Evolutionary conservation across 2,329 filamentous ascomycete species (phyloP).

Genomic region (Aspergillus fumigatus): DNA sequence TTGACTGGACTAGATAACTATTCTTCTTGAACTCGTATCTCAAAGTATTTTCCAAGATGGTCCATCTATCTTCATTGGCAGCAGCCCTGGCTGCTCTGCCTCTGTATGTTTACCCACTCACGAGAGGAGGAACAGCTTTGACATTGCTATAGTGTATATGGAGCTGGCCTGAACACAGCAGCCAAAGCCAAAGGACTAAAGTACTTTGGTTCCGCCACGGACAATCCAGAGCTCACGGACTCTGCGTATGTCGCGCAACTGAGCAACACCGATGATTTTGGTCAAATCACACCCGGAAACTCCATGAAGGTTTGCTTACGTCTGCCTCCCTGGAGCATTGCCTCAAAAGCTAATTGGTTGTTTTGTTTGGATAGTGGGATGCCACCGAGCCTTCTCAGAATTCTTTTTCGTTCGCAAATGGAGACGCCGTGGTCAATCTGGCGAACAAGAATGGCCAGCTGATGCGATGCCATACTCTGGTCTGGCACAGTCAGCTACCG

Average conservation of each 20-base stretch:
- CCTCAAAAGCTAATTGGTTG: neutral
- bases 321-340: neutral
- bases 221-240: constrained; percentile 53
- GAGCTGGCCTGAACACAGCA: constrained; percentile 24
- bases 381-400: constrained; percentile 54
- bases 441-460: constrained; percentile 41
- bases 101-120: constrained; percentile 11
- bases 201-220: constrained; percentile 57
- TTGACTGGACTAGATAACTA: neutral
- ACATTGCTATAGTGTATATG: constrained; percentile 12
- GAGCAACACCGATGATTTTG: constrained; percentile 58
- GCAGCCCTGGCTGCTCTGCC: constrained; percentile 13
- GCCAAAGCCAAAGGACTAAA: constrained; percentile 53
- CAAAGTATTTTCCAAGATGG: neutral
- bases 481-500: constrained; percentile 47
- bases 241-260: constrained; percentile 53
- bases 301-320: constrained; percentile 45
- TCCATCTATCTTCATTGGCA: neutral
- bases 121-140: neutral
- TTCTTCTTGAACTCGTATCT: neutral
- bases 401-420: constrained; percentile 55
- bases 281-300: constrained; percentile 62
- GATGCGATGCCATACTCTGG: constrained; percentile 59
- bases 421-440: constrained; percentile 46
- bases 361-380: constrained; percentile 49